Evolutionary conservation across 371 early-diverging fungal species (phyloP).

Genomic region (Mucor circinelloides): DNA sequence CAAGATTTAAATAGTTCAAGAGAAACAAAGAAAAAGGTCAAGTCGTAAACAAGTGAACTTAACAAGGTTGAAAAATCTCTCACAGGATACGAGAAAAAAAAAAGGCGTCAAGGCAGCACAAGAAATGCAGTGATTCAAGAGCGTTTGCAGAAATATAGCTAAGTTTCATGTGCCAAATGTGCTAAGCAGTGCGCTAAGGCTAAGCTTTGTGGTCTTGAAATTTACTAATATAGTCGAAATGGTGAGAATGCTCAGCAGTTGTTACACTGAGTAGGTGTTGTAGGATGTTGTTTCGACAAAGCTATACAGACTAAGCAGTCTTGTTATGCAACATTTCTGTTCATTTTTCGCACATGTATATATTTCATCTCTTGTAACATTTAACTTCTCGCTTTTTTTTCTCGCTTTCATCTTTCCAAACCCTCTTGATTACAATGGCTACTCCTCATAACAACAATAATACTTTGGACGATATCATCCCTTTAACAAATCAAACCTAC

Average conservation of each 20-base stretch:
- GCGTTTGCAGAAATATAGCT: neutral
- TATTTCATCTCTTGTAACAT: neutral
- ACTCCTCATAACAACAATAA: neutral
- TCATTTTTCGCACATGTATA: neutral
- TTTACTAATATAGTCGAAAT: neutral
- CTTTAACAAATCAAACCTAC: conserved; percentile 2
- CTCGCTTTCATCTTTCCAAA: neutral
- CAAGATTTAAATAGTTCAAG: conserved; percentile 3
- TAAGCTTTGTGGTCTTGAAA: neutral
- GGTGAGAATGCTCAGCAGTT: neutral
- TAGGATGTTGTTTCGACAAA: neutral
- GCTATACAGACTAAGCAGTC: neutral
- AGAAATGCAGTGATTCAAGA: neutral
- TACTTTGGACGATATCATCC: conserved; percentile 1
- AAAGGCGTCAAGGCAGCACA: neutral
- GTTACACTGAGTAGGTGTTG: neutral
- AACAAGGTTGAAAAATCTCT: neutral
- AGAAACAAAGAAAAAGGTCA: neutral
- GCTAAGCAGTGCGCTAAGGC: conserved; percentile 2
- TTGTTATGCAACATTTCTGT: neutral
- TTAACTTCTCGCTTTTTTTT: neutral
- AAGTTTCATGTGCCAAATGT: neutral
- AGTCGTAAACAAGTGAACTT: neutral
- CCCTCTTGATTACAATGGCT: neutral
- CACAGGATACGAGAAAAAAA: neutral